Base-by-base conservation (phyloP, 768 basidiomycete genomes). In the Rhodocollybia butyracea region DNA sequence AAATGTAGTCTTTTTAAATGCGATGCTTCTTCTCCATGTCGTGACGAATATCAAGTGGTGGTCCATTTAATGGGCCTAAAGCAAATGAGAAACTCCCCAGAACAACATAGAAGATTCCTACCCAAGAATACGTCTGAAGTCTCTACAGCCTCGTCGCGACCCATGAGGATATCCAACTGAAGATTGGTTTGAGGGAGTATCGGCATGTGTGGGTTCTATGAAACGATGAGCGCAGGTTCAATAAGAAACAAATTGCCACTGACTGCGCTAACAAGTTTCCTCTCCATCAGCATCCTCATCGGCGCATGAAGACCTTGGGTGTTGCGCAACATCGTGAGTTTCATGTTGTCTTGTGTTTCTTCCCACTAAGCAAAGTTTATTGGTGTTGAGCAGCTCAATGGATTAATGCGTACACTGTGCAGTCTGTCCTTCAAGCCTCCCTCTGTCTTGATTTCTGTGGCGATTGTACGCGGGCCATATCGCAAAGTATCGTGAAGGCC, bases 131-230 rank as follows among this genome's bases (percentile, higher is more conserved):
- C 78, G 66, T 98, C 96, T 2, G 73, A 72, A 3, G 86, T 79
- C 26, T 88, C 87, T 53, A 99, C 77, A 22, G 72, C 76, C 69
- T 97, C 92, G 64, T 99, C 96, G 36, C 88, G 84, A 43, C 96
- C 96, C 84, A 91, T 90, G 56, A 99, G 71, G 62, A 98, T 91
- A 68, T 99, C 96, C 26, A 95, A 82, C 60, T 91, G 88, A 36
- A 98, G 66, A 72, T 98, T 97, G 11, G 85, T 84, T 50, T 80
- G 81, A 15, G 79, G 74, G 61, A 86, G 68, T 36, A 75, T 81
- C 15, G 88, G 79, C 72, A 89, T 81, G 59, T 85, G 85, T 2
- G 84, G 79, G 62, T 75, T 80, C 91, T 93, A 63, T 12, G 59
- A 36, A 55, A 34, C 41, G 26, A 52, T 36, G 21, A 17, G 47